Evolutionary conservation across 2,329 filamentous ascomycete genomes (phyloP).

Genomic region (Trichophyton mentagrophytes): DNA sequence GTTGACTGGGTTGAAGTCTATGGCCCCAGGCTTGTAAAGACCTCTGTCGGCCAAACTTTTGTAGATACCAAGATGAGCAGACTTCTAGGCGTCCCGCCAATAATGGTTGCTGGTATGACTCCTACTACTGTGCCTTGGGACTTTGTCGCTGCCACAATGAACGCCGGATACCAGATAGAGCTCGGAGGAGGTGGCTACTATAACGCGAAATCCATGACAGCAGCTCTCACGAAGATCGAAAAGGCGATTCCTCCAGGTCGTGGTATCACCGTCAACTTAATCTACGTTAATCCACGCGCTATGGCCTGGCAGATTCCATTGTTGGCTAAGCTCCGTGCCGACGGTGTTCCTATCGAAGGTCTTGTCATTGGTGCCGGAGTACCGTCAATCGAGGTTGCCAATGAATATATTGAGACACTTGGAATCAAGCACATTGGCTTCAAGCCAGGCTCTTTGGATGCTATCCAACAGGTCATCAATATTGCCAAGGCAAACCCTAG

Average conservation of each 20-base stretch:
- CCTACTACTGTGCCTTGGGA: constrained; percentile 81
- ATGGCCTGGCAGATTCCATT: constrained; percentile 91
- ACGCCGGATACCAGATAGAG: constrained; percentile 88
- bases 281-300: constrained; percentile 78
- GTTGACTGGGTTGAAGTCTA: constrained; percentile 97
- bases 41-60: constrained; percentile 74
- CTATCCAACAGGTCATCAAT: constrained; percentile 80
- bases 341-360: constrained; percentile 83
- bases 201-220: constrained; percentile 67
- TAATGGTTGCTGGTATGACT: constrained; percentile 92
- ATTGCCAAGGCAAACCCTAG: constrained; percentile 87
- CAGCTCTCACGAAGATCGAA: constrained; percentile 73
- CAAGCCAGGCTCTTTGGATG: constrained; percentile 82
- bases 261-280: constrained; percentile 79
- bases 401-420: constrained; percentile 86
- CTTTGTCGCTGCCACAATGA: constrained; percentile 85
- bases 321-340: constrained; percentile 62
- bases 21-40: constrained; percentile 82
- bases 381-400: constrained; percentile 81
- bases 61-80: constrained; percentile 96
- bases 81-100: constrained; percentile 67
- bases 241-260: constrained; percentile 69
- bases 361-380: constrained; percentile 88
- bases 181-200: constrained; percentile 84
- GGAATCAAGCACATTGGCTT: constrained; percentile 88